These are phyloP conservation scores for Debaryomycetaceae sp. DNA, from an alignment of 1,139 yeast species.

Conservation along the genomic window DNA sequence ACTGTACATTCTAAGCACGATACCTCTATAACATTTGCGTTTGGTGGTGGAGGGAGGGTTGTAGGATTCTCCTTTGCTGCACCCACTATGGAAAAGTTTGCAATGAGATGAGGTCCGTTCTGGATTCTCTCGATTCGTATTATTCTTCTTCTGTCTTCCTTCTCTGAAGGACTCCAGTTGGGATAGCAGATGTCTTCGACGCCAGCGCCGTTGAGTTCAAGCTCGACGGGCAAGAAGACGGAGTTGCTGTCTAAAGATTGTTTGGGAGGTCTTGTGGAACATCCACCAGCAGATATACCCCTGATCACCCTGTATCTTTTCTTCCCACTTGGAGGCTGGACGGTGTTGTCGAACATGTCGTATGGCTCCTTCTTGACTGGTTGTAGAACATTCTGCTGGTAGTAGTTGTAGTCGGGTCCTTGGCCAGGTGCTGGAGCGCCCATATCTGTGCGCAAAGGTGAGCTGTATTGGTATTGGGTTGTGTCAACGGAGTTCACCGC, in stretches of 20 bases:
- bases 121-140: slow-evolving; percentile 56
- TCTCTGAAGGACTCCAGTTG: slow-evolving; percentile 47
- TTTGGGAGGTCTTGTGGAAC: slow-evolving; percentile 55
- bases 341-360: slow-evolving; percentile 3
- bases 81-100: slow-evolving; percentile 51
- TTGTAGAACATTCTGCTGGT: not conserved
- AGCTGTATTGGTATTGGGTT: not conserved
- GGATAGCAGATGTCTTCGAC: slow-evolving; percentile 49
- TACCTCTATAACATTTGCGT: slow-evolving; percentile 54
- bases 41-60: slow-evolving; percentile 32
- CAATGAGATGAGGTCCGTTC: slow-evolving; percentile 42
- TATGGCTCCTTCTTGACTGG: slow-evolving; percentile 4
- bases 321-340: slow-evolving; percentile 5
- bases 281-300: slow-evolving; percentile 60
- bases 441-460: not conserved
- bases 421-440: not conserved
- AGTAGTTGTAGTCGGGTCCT: not conserved
- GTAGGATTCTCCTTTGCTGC: slow-evolving; percentile 48
- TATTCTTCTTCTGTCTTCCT: slow-evolving; percentile 51
- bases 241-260: slow-evolving; percentile 29
- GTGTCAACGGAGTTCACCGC: slow-evolving; percentile 8
- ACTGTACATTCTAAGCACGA: slow-evolving; percentile 52
- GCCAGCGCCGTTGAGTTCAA: slow-evolving; percentile 42
- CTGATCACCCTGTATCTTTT: slow-evolving; percentile 45
- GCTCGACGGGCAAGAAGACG: slow-evolving; percentile 43